Evolutionary conservation across 2,329 filamentous ascomycete genomes (phyloP), one percentile per base, ranked within the genome.

Genomic region (Alternaria sp.): DNA sequence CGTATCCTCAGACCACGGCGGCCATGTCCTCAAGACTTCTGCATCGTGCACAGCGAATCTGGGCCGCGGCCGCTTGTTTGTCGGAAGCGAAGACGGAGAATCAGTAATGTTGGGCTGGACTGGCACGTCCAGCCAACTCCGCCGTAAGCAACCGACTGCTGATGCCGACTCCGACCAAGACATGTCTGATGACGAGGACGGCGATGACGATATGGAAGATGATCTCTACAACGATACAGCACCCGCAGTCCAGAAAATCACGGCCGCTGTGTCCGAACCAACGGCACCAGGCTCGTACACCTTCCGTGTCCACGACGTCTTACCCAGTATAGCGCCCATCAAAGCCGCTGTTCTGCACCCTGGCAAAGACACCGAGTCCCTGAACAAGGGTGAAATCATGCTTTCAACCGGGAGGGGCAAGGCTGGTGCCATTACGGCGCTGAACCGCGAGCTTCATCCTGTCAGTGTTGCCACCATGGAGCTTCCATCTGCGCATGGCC

Each of bases 71-170:
- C 84, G 85, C 18, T 75, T 98, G 32, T 99, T 99, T 73, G 79
- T 96, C 24, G 95, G 94, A 12, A 96, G 92, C 71, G 92, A 96
- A 73, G 87, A 90, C 56, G 86, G 89, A 8, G 92, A 98, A 67
- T 96, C 94, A 0, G 77, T 92, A 1, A 84, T 99, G 4, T 76
- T 99, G 26, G 90, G 91, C 22, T 97, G 93, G 90, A 88, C 87
- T 38, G 72, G 71, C 63, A 90, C 89, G 67, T 85, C 88, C 54
- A 80, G 82, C 11, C 86, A 88, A 61, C 68, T 83, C 3, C 65
- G 66, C 18, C 89, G 89, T 68, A 90, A 87, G 66, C 89, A 88
- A 67, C 84, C 86, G 24, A 86, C 88, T 42, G 76, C 86, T 4
- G 89, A 89, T 49, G 81, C 86, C 83, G 70, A 88, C 81, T 71